A percentile compares a stretch with the other conserved stretches of the same genome.
Conservation (phyloP, 805 yeast species). For the Lipomyces japonicus region DNA sequence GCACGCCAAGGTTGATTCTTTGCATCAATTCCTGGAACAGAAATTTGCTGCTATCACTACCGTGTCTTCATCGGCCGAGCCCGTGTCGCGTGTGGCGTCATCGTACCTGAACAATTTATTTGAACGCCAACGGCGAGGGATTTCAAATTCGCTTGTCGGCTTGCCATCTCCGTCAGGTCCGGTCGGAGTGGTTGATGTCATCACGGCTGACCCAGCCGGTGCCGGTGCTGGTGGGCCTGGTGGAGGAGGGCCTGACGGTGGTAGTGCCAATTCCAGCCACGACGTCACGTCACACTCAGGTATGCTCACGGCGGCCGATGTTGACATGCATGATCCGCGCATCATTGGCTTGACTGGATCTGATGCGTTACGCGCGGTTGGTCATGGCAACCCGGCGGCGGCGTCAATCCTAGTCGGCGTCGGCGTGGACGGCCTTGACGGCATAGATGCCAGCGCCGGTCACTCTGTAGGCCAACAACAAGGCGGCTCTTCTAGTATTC, state of each 20-base stretch:
- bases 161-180: not conserved
- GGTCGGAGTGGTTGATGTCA: constrained; percentile 1
- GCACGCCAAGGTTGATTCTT: constrained; percentile 33
- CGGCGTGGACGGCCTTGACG: too few species aligned
- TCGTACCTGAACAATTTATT: constrained; percentile 5
- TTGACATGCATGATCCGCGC: constrained; percentile 26
- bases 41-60: not conserved
- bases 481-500: too few species aligned
- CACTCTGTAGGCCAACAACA: too few species aligned
- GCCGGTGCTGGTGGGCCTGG: constrained; percentile 8
- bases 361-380: too few species aligned
- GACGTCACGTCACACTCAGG: constrained; percentile 2
- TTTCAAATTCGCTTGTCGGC: not conserved
- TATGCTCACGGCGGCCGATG: constrained; percentile 10
- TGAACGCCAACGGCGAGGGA: constrained; percentile 6
- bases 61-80: not conserved
- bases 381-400: too few species aligned
- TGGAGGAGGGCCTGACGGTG: not conserved
- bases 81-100: constrained; percentile 9
- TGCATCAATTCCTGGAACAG: constrained; percentile 29
- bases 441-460: too few species aligned
- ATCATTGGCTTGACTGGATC: constrained; percentile 14
- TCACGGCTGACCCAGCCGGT: constrained; percentile 10
- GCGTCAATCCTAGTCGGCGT: too few species aligned
- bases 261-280: not conserved